These are phyloP conservation scores for Pythium aphanidermatum DNA, from an alignment of 352 stramenopile genomes.

Conservation along the genomic window DNA sequence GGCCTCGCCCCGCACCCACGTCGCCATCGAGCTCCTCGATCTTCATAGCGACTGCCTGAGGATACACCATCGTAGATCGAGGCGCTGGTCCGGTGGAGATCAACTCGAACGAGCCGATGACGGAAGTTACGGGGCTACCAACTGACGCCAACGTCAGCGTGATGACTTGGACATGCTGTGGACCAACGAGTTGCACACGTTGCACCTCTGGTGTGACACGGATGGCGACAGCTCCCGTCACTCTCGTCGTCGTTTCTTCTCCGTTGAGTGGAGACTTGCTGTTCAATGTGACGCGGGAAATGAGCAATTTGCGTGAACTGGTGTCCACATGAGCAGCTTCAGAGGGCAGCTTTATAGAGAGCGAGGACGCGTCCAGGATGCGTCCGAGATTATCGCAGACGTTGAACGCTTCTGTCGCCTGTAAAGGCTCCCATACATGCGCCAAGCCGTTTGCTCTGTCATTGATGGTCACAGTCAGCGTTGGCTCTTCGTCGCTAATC, in stretches of 20 bases:
- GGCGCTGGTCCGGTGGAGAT: not conserved
- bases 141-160: slow-evolving; percentile 4
- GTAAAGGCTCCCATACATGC: too few species aligned
- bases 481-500: too few species aligned
- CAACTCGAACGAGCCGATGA: slow-evolving; percentile 24
- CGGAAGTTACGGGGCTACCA: not conserved
- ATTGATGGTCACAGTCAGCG: too few species aligned
- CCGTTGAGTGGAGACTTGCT: too few species aligned
- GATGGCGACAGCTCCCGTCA: slow-evolving; percentile 7
- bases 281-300: too few species aligned
- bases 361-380: too few species aligned
- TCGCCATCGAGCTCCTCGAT: slow-evolving; percentile 23
- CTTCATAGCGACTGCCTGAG: slow-evolving; percentile 25
- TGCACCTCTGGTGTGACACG: slow-evolving; percentile 17
- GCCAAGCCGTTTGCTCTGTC: too few species aligned
- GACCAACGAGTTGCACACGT: slow-evolving; percentile 8
- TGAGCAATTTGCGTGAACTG: too few species aligned
- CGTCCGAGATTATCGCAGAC: too few species aligned
- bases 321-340: too few species aligned
- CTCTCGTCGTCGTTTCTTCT: not conserved
- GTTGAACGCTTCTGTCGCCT: too few species aligned
- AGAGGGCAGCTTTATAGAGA: too few species aligned
- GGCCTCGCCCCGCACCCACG: slow-evolving; percentile 17
- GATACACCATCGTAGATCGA: slow-evolving; percentile 9
- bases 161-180: slow-evolving; percentile 10